Percentiles rank a stretch among this genome's conserved stretches.
Evolutionary conservation across 1,284 basidiomycete species (phyloP).

Genomic region (Schizophyllum commune): DNA sequence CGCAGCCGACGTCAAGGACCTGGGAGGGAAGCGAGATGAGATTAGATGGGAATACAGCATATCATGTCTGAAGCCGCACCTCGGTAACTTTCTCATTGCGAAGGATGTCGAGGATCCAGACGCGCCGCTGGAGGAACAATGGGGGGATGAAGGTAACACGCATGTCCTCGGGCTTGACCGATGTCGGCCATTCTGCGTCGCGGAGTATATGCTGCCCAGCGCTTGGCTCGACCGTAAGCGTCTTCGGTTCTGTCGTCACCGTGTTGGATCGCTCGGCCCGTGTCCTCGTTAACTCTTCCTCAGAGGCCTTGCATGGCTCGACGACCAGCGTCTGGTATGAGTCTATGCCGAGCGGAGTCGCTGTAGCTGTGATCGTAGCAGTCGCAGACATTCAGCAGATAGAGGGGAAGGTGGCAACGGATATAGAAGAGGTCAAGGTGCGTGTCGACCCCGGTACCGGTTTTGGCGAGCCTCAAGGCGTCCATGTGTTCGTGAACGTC

Average conservation of each 20-base stretch:
- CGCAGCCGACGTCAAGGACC: slow-evolving; percentile 78
- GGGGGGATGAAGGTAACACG: slow-evolving; percentile 70
- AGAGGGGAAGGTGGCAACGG: not conserved
- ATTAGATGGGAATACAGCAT: not conserved
- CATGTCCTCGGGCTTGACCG: slow-evolving; percentile 23
- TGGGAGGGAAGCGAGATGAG: slow-evolving; percentile 20
- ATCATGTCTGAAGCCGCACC: slow-evolving; percentile 30
- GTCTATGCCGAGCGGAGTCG: too few species aligned
- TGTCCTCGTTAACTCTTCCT: too few species aligned
- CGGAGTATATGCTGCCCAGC: not conserved
- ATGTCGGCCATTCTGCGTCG: not conserved
- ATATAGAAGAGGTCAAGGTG: not conserved
- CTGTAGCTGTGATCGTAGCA: not conserved
- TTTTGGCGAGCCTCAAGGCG: not conserved
- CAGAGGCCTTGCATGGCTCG: too few species aligned
- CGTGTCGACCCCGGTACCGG: not conserved
- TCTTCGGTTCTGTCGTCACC: too few species aligned
- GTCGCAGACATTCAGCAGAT: not conserved
- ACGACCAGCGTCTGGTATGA: too few species aligned
- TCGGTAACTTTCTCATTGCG: slow-evolving; percentile 49
- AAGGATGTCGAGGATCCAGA: slow-evolving; percentile 63
- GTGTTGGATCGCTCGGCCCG: too few species aligned
- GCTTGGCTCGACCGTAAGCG: not conserved
- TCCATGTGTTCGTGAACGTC: not conserved
- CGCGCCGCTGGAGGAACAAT: slow-evolving; percentile 59